Conservation (phyloP, 1,284 basidiomycete species). For the Cutaneotrichosporon cavernicola region DNA sequence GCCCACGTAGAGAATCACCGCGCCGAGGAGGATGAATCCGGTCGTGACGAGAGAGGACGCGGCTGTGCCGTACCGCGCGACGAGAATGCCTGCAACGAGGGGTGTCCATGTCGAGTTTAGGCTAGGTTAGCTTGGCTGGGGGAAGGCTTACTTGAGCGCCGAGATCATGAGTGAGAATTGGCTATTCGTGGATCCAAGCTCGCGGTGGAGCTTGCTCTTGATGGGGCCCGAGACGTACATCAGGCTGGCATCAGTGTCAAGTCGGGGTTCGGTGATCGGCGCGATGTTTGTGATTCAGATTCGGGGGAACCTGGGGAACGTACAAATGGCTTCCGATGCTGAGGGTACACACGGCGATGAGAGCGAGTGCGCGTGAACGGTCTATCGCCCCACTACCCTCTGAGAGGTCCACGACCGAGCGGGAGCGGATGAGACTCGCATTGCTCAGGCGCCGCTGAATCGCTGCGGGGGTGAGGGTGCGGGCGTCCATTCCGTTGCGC, state of each 20-base stretch:
- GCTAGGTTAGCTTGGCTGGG: constrained; percentile 42
- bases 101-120: constrained; percentile 79
- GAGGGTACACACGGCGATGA: constrained; percentile 70
- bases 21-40: constrained; percentile 65
- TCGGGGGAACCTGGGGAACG: constrained; percentile 32
- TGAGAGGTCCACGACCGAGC: constrained; percentile 12
- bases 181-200: constrained; percentile 71
- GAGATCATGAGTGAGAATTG: constrained; percentile 74
- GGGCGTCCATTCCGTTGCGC: neutral
- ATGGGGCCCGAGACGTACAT: constrained; percentile 70
- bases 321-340: constrained; percentile 75
- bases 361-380: constrained; percentile 52
- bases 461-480: neutral
- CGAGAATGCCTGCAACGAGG: constrained; percentile 66
- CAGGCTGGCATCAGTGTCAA: constrained; percentile 56
- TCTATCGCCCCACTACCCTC: constrained; percentile 7
- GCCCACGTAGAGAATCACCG: constrained; percentile 39
- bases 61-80: constrained; percentile 58
- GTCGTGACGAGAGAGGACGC: constrained; percentile 67
- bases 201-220: constrained; percentile 67
- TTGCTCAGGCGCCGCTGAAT: constrained; percentile 16
- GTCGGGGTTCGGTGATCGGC: neutral
- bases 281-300: neutral
- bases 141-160: constrained; percentile 56
- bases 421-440: constrained; percentile 19